phyloP scores from a whole-genome alignment of 1,284 basidiomycete species.

The Pseudozyma tsukubaensis region DNA sequence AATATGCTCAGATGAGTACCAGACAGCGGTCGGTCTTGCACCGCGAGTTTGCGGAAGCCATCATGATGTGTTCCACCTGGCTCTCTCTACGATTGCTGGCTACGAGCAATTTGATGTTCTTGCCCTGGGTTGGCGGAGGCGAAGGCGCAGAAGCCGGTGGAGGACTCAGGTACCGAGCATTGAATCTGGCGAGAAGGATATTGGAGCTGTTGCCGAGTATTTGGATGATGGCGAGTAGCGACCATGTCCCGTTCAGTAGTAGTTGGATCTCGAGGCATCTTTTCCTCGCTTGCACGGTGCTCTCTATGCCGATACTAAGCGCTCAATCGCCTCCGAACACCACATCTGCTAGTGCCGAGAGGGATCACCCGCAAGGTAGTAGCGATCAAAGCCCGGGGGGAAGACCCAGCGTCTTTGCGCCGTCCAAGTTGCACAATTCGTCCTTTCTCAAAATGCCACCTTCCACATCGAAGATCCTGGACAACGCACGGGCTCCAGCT shows the following conservation, averaged over 20 bases:
- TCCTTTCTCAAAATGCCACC: conserved; percentile 12
- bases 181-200: conserved; percentile 33
- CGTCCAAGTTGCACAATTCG: conserved; percentile 11
- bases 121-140: conserved; percentile 26
- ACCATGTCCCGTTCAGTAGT: conserved; percentile 26
- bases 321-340: conserved; percentile 9
- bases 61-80: conserved; percentile 28
- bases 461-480: conserved; percentile 6
- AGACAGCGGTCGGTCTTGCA: conserved; percentile 15
- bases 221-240: conserved; percentile 30
- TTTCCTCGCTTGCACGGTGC: conserved; percentile 34
- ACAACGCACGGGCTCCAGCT: neutral
- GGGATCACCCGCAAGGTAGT: neutral
- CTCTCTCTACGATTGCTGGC: conserved; percentile 17
- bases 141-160: neutral
- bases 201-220: conserved; percentile 35
- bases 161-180: conserved; percentile 13
- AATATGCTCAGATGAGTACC: conserved; percentile 2
- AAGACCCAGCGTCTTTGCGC: conserved; percentile 16
- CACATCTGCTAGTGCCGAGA: neutral
- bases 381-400: neutral
- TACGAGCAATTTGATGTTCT: conserved; percentile 35
- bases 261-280: conserved; percentile 36
- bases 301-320: conserved; percentile 26
- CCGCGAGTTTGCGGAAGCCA: conserved; percentile 32